phyloP scores from a whole-genome alignment of 225 moss, liverwort and hornwort species.

The Lunularia cruciata region DNA sequence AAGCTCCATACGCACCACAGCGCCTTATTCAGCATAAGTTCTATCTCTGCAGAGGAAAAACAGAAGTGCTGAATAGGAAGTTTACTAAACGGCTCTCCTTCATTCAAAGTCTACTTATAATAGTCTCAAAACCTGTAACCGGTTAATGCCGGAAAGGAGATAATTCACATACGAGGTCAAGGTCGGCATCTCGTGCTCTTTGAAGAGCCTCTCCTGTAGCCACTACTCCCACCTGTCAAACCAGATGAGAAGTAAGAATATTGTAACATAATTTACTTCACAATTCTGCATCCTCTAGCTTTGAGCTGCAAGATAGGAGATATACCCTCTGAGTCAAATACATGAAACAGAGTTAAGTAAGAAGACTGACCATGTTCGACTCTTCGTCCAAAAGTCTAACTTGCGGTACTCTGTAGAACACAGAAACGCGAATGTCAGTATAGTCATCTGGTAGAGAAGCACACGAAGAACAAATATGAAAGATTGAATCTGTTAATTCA shows the following conservation, averaged over 20 bases:
- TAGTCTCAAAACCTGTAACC: not conserved
- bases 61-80: too few relatives aligned
- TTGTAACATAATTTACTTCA: not conserved
- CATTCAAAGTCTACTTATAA: too few relatives aligned
- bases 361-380: constrained; percentile 72
- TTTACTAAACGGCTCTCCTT: too few relatives aligned
- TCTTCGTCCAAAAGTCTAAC: constrained; percentile 88
- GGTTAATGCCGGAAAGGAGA: too few relatives aligned
- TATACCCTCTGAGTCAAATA: not conserved
- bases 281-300: not conserved
- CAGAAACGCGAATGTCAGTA: not conserved
- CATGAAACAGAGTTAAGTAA: not conserved
- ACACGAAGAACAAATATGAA: too few relatives aligned
- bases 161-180: constrained; percentile 70
- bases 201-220: constrained; percentile 75
- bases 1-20: too few relatives aligned
- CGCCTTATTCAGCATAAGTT: too few relatives aligned
- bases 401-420: constrained; percentile 58
- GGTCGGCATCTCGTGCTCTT: constrained; percentile 78
- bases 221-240: constrained; percentile 75
- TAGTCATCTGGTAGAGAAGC: not conserved
- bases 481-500: too few relatives aligned
- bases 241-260: not conserved
- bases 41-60: too few relatives aligned
- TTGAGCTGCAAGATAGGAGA: not conserved